Percentiles rank a stretch among this genome's conserved stretches.
These are phyloP conservation scores for Phyllosticta citriasiana DNA, from an alignment of 2,329 filamentous ascomycete genomes.

Conservation along the genomic window DNA sequence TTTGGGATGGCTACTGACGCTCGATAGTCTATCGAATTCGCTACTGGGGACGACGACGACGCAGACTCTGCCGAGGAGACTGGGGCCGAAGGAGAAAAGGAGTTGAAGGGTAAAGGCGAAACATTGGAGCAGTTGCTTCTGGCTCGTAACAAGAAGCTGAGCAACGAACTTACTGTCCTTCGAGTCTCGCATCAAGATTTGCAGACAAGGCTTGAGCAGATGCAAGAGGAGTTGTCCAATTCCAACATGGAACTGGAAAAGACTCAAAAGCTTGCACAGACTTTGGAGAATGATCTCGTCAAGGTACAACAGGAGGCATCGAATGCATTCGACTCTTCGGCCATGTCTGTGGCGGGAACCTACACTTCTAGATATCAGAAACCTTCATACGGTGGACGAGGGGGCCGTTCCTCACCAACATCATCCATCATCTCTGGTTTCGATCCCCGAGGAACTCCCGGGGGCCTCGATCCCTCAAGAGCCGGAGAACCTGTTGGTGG, in stretches of 20 bases:
- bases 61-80: conserved; percentile 30
- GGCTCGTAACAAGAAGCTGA: conserved; percentile 90
- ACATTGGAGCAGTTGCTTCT: conserved; percentile 84
- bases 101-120: conserved; percentile 55
- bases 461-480: conserved; percentile 55
- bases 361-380: conserved; percentile 72
- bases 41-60: conserved; percentile 66
- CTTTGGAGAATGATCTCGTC: conserved; percentile 83
- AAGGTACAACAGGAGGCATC: conserved; percentile 76
- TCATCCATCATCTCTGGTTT: conserved; percentile 99
- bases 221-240: conserved; percentile 74
- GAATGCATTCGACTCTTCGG: conserved; percentile 72
- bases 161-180: conserved; percentile 84
- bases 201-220: conserved; percentile 63
- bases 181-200: conserved; percentile 91
- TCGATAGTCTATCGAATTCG: conserved; percentile 77
- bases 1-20: conserved; percentile 12
- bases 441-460: conserved; percentile 40
- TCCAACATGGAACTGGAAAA: conserved; percentile 82
- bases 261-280: conserved; percentile 73
- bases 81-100: conserved; percentile 35
- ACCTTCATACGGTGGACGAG: conserved; percentile 45
- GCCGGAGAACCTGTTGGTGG: conserved; percentile 59
- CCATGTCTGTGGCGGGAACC: conserved; percentile 86
- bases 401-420: conserved; percentile 73